These are phyloP conservation scores for Rhizophlyctis rosea DNA, from an alignment of 192 early-diverging fungal genomes.

Conservation along the genomic window DNA sequence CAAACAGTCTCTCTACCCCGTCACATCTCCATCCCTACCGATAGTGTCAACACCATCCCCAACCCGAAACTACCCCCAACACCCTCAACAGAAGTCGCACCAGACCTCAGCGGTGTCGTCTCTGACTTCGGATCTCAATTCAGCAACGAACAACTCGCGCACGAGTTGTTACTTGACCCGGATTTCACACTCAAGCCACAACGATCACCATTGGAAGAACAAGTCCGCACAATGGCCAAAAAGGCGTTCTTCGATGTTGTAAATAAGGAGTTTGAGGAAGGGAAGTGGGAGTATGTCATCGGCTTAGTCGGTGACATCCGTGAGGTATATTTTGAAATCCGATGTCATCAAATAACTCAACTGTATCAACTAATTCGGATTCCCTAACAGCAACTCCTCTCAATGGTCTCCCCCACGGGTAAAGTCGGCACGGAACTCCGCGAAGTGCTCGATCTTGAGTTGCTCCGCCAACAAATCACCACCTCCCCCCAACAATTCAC, in stretches of 20 bases:
- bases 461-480: conserved; percentile 65
- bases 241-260: conserved; percentile 73
- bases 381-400: conserved; percentile 53
- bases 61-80: no score
- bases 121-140: conserved; percentile 41
- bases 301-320: conserved; percentile 54
- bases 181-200: conserved; percentile 59
- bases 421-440: conserved; percentile 54
- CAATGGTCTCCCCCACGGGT: conserved; percentile 58
- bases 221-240: conserved; percentile 56
- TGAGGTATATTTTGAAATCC: conserved; percentile 51
- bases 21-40: no score
- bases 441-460: conserved; percentile 63
- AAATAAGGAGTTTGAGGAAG: conserved; percentile 53
- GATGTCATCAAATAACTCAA: neutral
- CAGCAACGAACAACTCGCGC: conserved; percentile 67
- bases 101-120: no score
- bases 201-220: conserved; percentile 45
- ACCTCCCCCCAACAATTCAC: conserved; percentile 57
- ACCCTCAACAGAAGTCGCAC: no score
- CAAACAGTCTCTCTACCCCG: no score
- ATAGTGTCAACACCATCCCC: no score
- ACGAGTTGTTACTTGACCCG: conserved; percentile 75
- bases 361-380: no score
- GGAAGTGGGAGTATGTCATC: conserved; percentile 49